Evolutionary conservation across 441 rosid genomes (phyloP), one percentile per base, ranked within the genome.

Genomic region (Erysimum pusillum): DNA sequence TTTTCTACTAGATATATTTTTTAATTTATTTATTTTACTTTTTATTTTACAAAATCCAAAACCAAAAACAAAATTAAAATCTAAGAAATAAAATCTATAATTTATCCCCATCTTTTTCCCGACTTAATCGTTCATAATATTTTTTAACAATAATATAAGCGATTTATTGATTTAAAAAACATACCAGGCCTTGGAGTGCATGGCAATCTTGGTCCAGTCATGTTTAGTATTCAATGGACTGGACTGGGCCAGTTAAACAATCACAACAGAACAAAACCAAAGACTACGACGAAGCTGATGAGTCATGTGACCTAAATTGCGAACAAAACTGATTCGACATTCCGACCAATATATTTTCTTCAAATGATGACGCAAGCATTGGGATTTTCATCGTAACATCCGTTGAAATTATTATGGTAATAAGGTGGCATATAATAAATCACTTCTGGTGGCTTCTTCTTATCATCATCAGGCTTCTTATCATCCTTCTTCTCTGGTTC

Each of bases 401-500:
- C 62, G 48, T 71, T 20, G 22, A 9, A 44, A 64, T 34, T 8
- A 45, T 46, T 8, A 45, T 46, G 36, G 34, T 67, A 60, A 67
- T 31, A 64, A 3, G 68, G 74, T 49, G 61, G 18, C 20, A 44
- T 12, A 35, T 2, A 34, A 5, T 15, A 18, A 49, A 60, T 34
- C n/a, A 54, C 51, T 7, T 31, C 41, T 5, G 22, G 65, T 14
- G 22, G 59, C 5, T 59, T 10, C 4, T 90, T 83, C 45, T 15
- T 34, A 34, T 34, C 20, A 14, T 45, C 49, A 14, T 45, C 49
- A 45, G 49, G 52, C 22, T 46, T 46, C 52, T 46, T 45, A 7
- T n/a, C 17, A 14, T 88, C 90, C 53, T 70, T 57, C 82, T 86
- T 83, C 74, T 81, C 85, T 0, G 86, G 84, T 69, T 91, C 90